Percentiles rank a stretch among this genome's conserved stretches.
Conservation (phyloP, 495 filamentous ascomycete species). For the Penicillium waksmanii region DNA sequence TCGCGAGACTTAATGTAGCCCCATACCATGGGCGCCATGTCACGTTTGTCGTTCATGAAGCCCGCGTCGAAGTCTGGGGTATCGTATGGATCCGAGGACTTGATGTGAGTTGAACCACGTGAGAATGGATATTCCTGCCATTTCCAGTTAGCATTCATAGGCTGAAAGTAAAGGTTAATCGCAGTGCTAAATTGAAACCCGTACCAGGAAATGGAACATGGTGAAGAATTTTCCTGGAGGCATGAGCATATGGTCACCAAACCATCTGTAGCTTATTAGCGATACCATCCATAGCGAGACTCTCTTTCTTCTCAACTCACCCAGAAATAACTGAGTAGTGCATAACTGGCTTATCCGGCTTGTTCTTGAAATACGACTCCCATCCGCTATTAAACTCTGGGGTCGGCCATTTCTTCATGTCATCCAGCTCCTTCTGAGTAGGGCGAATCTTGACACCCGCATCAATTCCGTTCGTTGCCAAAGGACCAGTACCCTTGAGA, state of each 20-base stretch:
- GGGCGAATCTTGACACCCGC: conserved; percentile 81
- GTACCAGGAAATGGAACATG: conserved; percentile 81
- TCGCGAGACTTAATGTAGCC: conserved; percentile 86
- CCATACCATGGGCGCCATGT: conserved; percentile 86
- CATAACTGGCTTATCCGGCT: conserved; percentile 87
- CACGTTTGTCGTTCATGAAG: conserved; percentile 84
- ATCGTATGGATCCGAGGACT: conserved; percentile 71
- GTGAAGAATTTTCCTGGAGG: conserved; percentile 82
- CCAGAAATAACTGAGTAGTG: conserved; percentile 74
- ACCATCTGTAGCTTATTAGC: conserved; percentile 31
- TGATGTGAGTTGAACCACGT: conserved; percentile 73
- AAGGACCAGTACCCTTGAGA: conserved; percentile 74
- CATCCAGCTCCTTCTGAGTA: conserved; percentile 67
- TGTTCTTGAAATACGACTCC: conserved; percentile 83
- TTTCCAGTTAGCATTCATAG: not conserved
- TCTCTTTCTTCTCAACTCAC: conserved; percentile 26
- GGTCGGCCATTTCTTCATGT: conserved; percentile 68
- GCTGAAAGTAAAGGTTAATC: not conserved
- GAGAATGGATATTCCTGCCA: conserved; percentile 72
- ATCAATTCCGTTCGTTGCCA: conserved; percentile 85
- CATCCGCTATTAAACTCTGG: conserved; percentile 69
- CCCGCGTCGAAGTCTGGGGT: conserved; percentile 79
- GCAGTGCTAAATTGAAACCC: not conserved
- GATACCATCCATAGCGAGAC: not conserved
- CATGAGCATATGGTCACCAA: conserved; percentile 71